These are phyloP conservation scores for Nakataea oryzae DNA, from an alignment of 2,329 filamentous ascomycete genomes.

Conservation along the genomic window DNA sequence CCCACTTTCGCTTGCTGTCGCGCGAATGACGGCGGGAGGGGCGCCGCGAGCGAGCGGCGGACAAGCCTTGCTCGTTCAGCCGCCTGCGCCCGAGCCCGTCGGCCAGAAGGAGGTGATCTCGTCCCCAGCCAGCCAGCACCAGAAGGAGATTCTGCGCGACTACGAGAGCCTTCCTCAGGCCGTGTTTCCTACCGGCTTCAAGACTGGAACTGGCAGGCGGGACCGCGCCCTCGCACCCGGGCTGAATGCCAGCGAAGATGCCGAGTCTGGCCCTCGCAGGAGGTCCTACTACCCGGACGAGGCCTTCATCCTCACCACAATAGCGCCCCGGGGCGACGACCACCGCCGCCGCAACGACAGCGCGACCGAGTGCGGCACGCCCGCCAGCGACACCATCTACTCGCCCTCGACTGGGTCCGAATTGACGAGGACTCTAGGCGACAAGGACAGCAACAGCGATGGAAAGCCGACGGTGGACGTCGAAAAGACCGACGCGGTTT, in stretches of 20 bases:
- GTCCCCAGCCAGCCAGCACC: too few species aligned
- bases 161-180: background rate
- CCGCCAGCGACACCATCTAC: background rate
- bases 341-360: background rate
- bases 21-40: background rate
- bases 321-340: background rate
- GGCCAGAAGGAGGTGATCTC: background rate
- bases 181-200: background rate
- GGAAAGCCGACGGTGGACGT: background rate
- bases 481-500: background rate
- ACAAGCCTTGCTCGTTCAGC: background rate
- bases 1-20: background rate
- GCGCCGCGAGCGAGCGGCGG: background rate
- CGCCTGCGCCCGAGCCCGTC: too few species aligned
- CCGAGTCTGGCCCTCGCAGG: background rate
- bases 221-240: too few species aligned
- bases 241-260: background rate
- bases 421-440: background rate
- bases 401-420: background rate
- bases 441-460: background rate
- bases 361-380: background rate
- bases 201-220: background rate
- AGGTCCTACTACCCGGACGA: background rate
- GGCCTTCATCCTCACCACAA: background rate
- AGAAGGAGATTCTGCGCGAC: background rate